A percentile compares a stretch with the other conserved stretches of the same genome.
These are phyloP conservation scores for Rhynchosporium agropyri DNA, from an alignment of 2,329 filamentous ascomycete species.

Conservation along the genomic window DNA sequence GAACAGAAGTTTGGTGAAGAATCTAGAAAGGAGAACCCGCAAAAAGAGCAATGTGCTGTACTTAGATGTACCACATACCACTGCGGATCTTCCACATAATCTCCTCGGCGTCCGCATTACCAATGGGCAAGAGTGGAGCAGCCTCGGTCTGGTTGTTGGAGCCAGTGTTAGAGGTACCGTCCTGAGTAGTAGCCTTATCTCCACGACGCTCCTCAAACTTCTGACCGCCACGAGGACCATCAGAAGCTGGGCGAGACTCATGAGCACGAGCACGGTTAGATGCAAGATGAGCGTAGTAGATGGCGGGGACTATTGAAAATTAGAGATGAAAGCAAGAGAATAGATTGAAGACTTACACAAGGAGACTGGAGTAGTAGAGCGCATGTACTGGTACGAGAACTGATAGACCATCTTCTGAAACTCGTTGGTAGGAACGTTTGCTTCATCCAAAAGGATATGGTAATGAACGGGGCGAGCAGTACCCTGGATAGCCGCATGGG, in stretches of 20 bases:
- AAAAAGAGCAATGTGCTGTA: neutral
- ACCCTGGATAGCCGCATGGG: slow-evolving; percentile 84
- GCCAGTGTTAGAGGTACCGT: slow-evolving; percentile 32
- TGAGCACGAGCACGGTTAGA: slow-evolving; percentile 79
- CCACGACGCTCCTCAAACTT: slow-evolving; percentile 44
- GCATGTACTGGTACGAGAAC: slow-evolving; percentile 90
- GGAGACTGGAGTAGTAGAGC: slow-evolving; percentile 91
- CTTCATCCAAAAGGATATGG: slow-evolving; percentile 84
- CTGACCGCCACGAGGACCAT: slow-evolving; percentile 48
- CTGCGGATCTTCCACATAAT: slow-evolving; percentile 33
- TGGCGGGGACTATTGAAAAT: slow-evolving; percentile 61
- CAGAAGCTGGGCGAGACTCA: slow-evolving; percentile 54
- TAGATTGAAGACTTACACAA: slow-evolving; percentile 35
- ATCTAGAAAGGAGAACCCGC: slow-evolving; percentile 29
- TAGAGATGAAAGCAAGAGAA: neutral
- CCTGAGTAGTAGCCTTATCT: slow-evolving; percentile 16
- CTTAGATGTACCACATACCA: slow-evolving; percentile 43
- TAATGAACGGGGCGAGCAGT: slow-evolving; percentile 93
- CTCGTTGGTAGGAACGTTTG: slow-evolving; percentile 64
- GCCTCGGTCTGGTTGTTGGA: slow-evolving; percentile 28
- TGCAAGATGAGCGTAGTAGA: slow-evolving; percentile 95
- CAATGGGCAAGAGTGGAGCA: slow-evolving; percentile 37
- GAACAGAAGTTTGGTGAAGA: slow-evolving; percentile 29
- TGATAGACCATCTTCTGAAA: slow-evolving; percentile 91
- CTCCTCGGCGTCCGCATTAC: slow-evolving; percentile 25